These are phyloP conservation scores for Rhododendron ovatum DNA, from an alignment of 148 eudicot species.

Conservation along the genomic window DNA sequence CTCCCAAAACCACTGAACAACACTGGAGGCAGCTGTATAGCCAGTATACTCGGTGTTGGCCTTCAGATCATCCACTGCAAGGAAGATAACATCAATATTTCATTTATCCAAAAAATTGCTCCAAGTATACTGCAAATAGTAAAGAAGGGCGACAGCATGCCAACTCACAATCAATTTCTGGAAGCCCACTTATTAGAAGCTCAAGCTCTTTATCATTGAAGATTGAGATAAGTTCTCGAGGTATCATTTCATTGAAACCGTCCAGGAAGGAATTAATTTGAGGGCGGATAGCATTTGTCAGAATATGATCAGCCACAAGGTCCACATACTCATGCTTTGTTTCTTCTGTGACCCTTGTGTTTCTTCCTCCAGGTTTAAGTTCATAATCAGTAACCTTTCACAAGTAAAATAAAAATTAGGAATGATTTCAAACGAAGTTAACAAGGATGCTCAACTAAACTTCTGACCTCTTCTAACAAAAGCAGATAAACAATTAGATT, in stretches of 20 bases:
- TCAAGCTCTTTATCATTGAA: conserved; percentile 98
- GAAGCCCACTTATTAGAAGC: conserved; percentile 96
- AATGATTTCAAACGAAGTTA: background rate
- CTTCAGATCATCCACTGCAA: conserved; percentile 94
- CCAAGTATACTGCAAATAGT: background rate
- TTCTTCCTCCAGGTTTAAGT: conserved; percentile 98
- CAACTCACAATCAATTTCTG: conserved; percentile 91
- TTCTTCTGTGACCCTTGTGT: conserved; percentile 92
- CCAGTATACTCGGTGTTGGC: conserved; percentile 94
- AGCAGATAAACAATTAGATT: background rate
- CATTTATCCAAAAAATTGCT: background rate
- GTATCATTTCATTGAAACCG: conserved; percentile 86
- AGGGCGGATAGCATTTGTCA: conserved; percentile 98
- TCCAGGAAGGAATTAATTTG: conserved; percentile 94
- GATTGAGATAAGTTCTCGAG: conserved; percentile 82
- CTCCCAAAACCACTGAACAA: conserved; percentile 98
- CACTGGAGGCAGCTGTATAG: conserved; percentile 66
- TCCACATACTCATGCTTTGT: conserved; percentile 98
- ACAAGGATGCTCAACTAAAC: background rate
- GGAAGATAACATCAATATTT: conserved; percentile 14
- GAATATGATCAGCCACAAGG: conserved; percentile 93
- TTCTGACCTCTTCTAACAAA: background rate
- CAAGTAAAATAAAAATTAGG: conserved; percentile 9
- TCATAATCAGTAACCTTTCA: conserved; percentile 89
- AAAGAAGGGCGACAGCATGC: conserved; percentile 6